A percentile compares a stretch with the other conserved stretches of the same genome.
These are phyloP conservation scores for Ochromonas danica DNA, from an alignment of 108 stramenopile species.

Conservation along the genomic window DNA sequence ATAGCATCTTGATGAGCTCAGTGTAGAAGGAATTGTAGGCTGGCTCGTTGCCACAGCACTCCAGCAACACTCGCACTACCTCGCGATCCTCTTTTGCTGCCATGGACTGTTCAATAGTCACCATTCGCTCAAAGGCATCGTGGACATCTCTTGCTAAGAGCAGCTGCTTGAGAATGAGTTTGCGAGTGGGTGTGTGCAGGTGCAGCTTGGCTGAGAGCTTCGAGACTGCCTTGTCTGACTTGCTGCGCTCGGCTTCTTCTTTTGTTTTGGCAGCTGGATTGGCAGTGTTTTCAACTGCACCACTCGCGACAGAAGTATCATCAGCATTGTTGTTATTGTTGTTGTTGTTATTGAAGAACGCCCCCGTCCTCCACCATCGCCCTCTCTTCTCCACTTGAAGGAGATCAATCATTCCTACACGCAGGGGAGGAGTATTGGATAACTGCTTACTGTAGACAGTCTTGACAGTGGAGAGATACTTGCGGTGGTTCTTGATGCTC, in stretches of 20 bases:
- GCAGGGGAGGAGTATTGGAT: neutral
- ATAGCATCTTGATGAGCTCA: constrained; percentile 75
- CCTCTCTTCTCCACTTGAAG: no score
- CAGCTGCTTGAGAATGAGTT: constrained; percentile 86
- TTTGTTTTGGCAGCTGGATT: constrained; percentile 67
- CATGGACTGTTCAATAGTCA: constrained; percentile 66
- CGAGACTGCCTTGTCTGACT: no score
- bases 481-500: neutral
- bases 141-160: constrained; percentile 84
- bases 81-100: constrained; percentile 81
- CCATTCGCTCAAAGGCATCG: constrained; percentile 88
- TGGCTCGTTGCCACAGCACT: constrained; percentile 84
- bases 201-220: no score
- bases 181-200: constrained; percentile 86
- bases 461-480: constrained; percentile 7
- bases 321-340: neutral
- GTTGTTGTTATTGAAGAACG: neutral
- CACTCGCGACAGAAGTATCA: neutral
- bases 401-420: neutral
- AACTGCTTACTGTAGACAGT: neutral
- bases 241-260: constrained; percentile 74
- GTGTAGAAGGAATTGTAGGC: constrained; percentile 90
- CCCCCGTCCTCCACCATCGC: neutral
- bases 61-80: constrained; percentile 81
- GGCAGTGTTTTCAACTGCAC: constrained; percentile 38